phyloP scores from a whole-genome alignment of 1,284 basidiomycete species.

The Pascua sp. region DNA sequence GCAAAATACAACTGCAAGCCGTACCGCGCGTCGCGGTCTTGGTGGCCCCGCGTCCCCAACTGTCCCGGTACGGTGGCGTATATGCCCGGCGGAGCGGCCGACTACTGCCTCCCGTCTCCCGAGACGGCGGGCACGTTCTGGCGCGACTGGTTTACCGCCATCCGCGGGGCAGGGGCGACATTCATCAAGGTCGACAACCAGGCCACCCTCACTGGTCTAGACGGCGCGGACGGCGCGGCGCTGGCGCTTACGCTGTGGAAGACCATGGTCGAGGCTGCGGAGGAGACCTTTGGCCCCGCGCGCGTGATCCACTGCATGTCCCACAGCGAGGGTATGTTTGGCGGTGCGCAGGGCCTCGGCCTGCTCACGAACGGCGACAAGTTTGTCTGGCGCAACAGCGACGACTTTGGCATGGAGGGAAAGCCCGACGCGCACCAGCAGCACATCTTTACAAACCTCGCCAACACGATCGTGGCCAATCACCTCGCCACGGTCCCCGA shows the following conservation, averaged over 20 bases:
- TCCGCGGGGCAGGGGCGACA: constrained; percentile 26
- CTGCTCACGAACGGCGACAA: not conserved
- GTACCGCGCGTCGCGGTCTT: constrained; percentile 11
- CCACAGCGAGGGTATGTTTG: constrained; percentile 30
- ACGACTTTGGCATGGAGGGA: constrained; percentile 33
- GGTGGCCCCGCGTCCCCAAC: constrained; percentile 6
- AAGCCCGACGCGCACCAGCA: constrained; percentile 21
- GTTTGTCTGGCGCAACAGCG: constrained; percentile 23
- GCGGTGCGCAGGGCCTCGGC: constrained; percentile 23
- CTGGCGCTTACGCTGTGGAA: constrained; percentile 22
- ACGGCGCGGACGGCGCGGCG: constrained; percentile 7
- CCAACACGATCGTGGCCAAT: constrained; percentile 26
- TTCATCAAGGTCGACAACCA: constrained; percentile 42
- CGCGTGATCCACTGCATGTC: constrained; percentile 38
- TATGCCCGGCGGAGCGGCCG: not conserved
- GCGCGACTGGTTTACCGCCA: constrained; percentile 30
- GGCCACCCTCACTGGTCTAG: constrained; percentile 17
- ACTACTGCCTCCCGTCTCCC: constrained; percentile 25
- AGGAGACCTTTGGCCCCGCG: constrained; percentile 21
- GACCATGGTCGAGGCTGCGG: constrained; percentile 21
- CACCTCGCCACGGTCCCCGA: constrained; percentile 32
- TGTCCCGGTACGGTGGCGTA: constrained; percentile 11
- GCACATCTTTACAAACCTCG: constrained; percentile 30
- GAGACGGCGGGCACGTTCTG: constrained; percentile 31
- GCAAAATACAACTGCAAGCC: constrained; percentile 24